Conservation (phyloP, 2,329 filamentous ascomycete genomes). For the Catunica adiposa region DNA sequence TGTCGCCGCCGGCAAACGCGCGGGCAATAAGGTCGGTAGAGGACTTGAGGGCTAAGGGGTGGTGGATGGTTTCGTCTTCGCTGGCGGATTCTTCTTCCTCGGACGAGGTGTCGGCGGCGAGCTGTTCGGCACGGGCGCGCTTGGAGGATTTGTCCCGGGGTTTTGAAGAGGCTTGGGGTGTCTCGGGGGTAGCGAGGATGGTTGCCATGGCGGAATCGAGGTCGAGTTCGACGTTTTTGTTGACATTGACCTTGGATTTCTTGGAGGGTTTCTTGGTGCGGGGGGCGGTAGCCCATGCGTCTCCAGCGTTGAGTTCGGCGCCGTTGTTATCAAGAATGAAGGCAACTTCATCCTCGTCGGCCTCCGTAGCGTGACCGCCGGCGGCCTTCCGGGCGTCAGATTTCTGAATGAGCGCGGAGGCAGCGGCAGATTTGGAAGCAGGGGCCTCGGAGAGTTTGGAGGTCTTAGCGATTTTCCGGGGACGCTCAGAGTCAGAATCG, state of each 20-base stretch:
- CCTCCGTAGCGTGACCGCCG: constrained; percentile 14
- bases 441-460: constrained; percentile 1
- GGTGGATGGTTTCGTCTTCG: constrained; percentile 19
- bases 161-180: not conserved
- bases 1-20: constrained; percentile 77
- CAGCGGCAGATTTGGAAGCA: not conserved
- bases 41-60: constrained; percentile 36
- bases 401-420: constrained; percentile 11
- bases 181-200: constrained; percentile 7
- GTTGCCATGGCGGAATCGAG: constrained; percentile 10
- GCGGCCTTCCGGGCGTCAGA: constrained; percentile 16
- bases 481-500: constrained; percentile 17
- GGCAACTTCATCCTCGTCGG: constrained; percentile 17
- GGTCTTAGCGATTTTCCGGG: constrained; percentile 15
- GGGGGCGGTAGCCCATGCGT: constrained; percentile 10
- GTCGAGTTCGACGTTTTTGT: constrained; percentile 10
- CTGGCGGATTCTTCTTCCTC: constrained; percentile 2
- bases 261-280: constrained; percentile 20
- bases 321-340: constrained; percentile 16
- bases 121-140: not conserved
- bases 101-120: constrained; percentile 9
- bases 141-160: not conserved
- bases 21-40: constrained; percentile 56
- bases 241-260: constrained; percentile 16
- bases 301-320: constrained; percentile 6